A percentile compares a stretch with the other conserved stretches of the same genome.
phyloP scores from a whole-genome alignment of 2,329 filamentous ascomycete genomes.

The Mollisia scopiformis region DNA sequence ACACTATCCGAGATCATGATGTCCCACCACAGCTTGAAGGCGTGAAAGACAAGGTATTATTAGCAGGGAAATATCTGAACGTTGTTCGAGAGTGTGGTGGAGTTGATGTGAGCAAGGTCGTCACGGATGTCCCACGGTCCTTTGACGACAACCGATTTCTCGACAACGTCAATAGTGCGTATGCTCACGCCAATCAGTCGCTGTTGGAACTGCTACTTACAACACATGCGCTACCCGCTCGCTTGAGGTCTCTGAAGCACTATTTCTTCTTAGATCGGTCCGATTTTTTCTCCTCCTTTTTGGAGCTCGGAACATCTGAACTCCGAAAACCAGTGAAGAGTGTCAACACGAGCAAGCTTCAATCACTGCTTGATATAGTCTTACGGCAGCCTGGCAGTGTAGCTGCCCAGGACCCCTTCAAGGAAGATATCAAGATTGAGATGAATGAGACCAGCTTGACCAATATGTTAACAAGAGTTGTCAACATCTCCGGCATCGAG shows the following conservation, averaged over 20 bases:
- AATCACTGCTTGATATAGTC: slow-evolving; percentile 93
- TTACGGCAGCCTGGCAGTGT: slow-evolving; percentile 95
- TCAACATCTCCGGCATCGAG: slow-evolving; percentile 94
- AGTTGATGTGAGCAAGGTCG: slow-evolving; percentile 88
- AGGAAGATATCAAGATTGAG: slow-evolving; percentile 95
- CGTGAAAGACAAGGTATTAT: slow-evolving; percentile 90
- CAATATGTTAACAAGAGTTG: slow-evolving; percentile 92
- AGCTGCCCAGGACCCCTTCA: slow-evolving; percentile 93
- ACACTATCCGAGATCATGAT: slow-evolving; percentile 89
- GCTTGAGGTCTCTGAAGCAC: slow-evolving; percentile 90
- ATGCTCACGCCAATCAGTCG: slow-evolving; percentile 93
- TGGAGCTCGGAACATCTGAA: slow-evolving; percentile 88
- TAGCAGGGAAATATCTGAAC: slow-evolving; percentile 97
- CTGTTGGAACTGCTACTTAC: slow-evolving; percentile 89
- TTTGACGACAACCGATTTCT: slow-evolving; percentile 92
- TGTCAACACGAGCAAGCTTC: slow-evolving; percentile 91
- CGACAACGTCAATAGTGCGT: slow-evolving; percentile 94
- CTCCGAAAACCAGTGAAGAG: slow-evolving; percentile 85
- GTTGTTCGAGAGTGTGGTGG: slow-evolving; percentile 97
- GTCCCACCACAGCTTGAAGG: slow-evolving; percentile 89
- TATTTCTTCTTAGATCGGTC: slow-evolving; percentile 99
- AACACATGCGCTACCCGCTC: slow-evolving; percentile 85
- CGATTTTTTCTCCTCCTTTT: slow-evolving; percentile 97
- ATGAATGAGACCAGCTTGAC: slow-evolving; percentile 96
- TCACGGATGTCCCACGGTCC: slow-evolving; percentile 84